Base-by-base conservation (phyloP, 2,329 filamentous ascomycete species). In the Arthrobotrys sphaeroides region DNA sequence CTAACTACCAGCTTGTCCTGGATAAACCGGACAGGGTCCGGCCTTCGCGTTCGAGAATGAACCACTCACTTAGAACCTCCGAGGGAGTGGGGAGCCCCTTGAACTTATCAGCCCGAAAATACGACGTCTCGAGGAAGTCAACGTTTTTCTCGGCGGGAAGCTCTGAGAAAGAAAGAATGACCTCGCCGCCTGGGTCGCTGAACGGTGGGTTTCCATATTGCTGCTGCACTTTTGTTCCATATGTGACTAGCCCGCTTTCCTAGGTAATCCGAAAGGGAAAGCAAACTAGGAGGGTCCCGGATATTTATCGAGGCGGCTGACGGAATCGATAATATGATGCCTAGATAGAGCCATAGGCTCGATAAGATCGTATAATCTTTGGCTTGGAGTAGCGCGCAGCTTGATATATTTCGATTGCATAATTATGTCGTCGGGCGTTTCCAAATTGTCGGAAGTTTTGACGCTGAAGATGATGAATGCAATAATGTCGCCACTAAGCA, bases 81-180 rank as follows among this genome's bases (percentile, higher is more conserved):
- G 33, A 42, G 20, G 62, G 62, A 31, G 62, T 66, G 1, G 62
- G 62, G 33, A 66, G 47, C 36, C 57, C 57, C 18, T 47, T 66
- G 36, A 22, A 57, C 3, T 55, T 36, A 18, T 55, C 24, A 4
- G 10, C 36, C 6, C 26, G 43, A 45, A 66, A 66, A 36, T 43
- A 66, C 18, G 62, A 31, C 12, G 62, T 66, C n/a, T 66, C 62
- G 47, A 43, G 18, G 24, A 66, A 57, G 33, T 66, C 62, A 26
- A 66, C 24, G 45, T 66, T 13, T 33, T 66, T 45, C 47, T 66
- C n/a, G 12, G 33, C 22, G 22, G 62, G 62, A 26, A 66, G 20
- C 2, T 66, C 62, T 57, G 61, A 42, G 26, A 31, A 2, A 1
- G 18, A n/a, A 22, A 65, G n/a, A 13, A 36, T 53, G 13, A 65